Evolutionary conservation across 2,329 filamentous ascomycete genomes (phyloP).

Genomic region (Trichoderma gracile): DNA sequence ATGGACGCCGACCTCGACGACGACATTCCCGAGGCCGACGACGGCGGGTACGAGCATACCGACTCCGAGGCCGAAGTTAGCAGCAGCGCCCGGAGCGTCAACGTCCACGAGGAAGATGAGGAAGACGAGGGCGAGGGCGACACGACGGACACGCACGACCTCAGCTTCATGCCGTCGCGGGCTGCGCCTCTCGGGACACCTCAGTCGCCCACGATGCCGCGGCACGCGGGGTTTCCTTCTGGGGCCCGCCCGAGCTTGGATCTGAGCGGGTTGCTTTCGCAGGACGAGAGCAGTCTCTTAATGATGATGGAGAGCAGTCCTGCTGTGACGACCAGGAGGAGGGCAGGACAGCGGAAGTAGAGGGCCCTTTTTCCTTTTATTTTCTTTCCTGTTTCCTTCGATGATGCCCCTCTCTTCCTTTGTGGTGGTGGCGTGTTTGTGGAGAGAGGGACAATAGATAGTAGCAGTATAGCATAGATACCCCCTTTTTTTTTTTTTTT

Average conservation of each 20-base stretch:
- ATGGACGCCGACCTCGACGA: constrained; percentile 72
- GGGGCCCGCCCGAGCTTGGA: constrained; percentile 53
- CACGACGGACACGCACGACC: constrained; percentile 31
- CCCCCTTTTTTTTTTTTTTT: neutral
- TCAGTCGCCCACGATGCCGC: constrained; percentile 42
- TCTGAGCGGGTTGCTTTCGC: constrained; percentile 56
- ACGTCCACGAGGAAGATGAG: constrained; percentile 31
- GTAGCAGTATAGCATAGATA: constrained; percentile 10
- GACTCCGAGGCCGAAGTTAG: constrained; percentile 68
- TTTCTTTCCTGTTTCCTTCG: too few relatives aligned
- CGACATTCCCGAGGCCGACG: constrained; percentile 66
- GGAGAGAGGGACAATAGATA: neutral
- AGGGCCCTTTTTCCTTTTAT: too few relatives aligned
- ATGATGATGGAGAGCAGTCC: constrained; percentile 54
- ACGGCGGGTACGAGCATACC: constrained; percentile 72
- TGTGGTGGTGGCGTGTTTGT: neutral
- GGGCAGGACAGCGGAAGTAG: constrained; percentile 16
- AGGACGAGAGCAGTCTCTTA: constrained; percentile 57
- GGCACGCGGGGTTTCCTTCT: constrained; percentile 32
- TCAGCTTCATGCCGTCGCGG: constrained; percentile 45
- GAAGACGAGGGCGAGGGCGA: constrained; percentile 27
- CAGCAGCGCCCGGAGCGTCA: constrained; percentile 45
- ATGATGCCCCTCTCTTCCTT: too few relatives aligned
- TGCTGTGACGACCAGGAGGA: constrained; percentile 37
- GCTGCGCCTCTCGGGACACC: constrained; percentile 39